Evolutionary conservation across 176 grass and related monocot genomes (phyloP), one percentile per base, ranked within the genome.

Genomic region (Panicum miliaceum): DNA sequence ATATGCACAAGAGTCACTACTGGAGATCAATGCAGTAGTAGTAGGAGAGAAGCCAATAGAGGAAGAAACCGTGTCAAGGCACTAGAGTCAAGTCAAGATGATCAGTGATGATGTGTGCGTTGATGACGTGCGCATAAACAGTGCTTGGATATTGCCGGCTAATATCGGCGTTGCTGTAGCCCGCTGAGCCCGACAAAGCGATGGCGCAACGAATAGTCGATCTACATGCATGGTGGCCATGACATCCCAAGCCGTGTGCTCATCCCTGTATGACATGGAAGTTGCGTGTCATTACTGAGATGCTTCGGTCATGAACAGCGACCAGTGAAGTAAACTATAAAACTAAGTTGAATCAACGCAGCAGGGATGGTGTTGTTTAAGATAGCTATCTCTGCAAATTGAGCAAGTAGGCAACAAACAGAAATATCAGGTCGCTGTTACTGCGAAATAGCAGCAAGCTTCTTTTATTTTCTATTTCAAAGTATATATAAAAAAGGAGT

Each of bases 51-150:
- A 47, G 23, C 8, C n/a, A 68, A 67, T 36, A 38, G 11, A 51
- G 19, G 42, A 68, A 4, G 14, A 18, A 37, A 8, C 56, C 18
- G 22, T 52, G 25, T 63, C 9, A 35, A 54, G 63, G 13, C 8
- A 27, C 16, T 3, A 0, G 48, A 67, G 52, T 61, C 69, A 89
- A 74, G 77, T 70, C 87, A 89, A 79, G 68, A 57, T 4, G 27
- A 63, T 37, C 20, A 60, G 51, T 73, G 64, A 45, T 54, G 79
- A 75, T 12, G 38, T 20, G 19, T 35, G 42, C n/a, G 3, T n/a
- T 19, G 35, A 58, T 58, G 53, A 70, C 57, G 64, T 38, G 37
- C 2, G 3, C 13, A 4, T 67, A 64, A 62, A 12, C 12, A 54
- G 72, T 37, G 34, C n/a, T 63, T 6, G 36, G 32, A 35, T 79